phyloP scores from a whole-genome alignment of 148 eudicot genomes.

The Silene latifolia region DNA sequence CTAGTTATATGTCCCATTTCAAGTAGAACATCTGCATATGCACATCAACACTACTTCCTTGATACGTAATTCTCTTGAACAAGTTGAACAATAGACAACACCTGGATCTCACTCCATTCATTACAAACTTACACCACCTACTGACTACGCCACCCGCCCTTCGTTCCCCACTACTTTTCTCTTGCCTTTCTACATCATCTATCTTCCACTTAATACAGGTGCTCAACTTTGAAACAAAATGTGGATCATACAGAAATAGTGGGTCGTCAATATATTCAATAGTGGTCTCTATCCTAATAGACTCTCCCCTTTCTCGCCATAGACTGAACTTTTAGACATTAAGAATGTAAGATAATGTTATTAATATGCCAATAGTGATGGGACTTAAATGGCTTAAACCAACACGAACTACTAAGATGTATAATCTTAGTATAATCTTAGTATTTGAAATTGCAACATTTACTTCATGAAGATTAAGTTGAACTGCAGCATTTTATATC shows the following conservation, averaged over 20 bases:
- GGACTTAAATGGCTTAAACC: not conserved
- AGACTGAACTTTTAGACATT: not conserved
- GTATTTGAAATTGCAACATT: not conserved
- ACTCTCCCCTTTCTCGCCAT: not conserved
- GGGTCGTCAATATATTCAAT: not conserved
- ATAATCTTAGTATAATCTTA: not conserved
- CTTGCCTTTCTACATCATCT: not conserved
- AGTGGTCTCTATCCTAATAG: not conserved
- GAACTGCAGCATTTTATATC: too few species aligned
- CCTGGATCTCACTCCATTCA: conserved; percentile 3
- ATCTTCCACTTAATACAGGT: not conserved
- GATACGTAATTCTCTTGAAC: conserved; percentile 1
- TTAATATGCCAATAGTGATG: not conserved
- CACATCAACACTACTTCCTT: not conserved
- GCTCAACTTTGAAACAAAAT: not conserved
- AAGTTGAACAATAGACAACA: not conserved
- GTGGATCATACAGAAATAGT: not conserved
- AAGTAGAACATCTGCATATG: not conserved
- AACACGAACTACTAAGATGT: not conserved
- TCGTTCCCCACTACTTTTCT: not conserved
- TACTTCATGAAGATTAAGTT: not conserved
- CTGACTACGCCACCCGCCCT: not conserved
- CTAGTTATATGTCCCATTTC: not conserved
- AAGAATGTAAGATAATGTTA: not conserved
- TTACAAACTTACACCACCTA: not conserved